Evolutionary conservation across 805 yeast species (phyloP).

Genomic region (Saturnispora diversa): DNA sequence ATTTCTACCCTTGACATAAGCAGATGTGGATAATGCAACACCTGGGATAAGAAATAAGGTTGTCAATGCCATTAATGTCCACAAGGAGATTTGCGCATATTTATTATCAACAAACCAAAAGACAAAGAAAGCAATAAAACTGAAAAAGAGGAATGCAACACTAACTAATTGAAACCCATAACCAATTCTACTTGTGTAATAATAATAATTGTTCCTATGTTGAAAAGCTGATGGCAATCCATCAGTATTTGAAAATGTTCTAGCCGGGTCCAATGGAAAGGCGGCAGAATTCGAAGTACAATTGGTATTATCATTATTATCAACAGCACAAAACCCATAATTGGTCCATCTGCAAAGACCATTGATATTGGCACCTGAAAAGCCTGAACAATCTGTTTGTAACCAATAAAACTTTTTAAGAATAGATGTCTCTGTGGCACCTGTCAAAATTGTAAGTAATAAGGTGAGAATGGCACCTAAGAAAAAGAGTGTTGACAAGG

Average conservation of each 20-base stretch:
- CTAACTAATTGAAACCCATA: slow-evolving; percentile 58
- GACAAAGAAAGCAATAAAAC: slow-evolving; percentile 34
- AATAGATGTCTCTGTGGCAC: slow-evolving; percentile 41
- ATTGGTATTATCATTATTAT: slow-evolving; percentile 36
- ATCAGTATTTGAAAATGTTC: slow-evolving; percentile 47
- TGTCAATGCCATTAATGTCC: slow-evolving; percentile 23
- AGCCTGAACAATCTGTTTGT: slow-evolving; percentile 58
- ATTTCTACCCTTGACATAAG: slow-evolving; percentile 45
- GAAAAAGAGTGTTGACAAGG: slow-evolving; percentile 13
- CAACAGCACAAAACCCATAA: slow-evolving; percentile 50
- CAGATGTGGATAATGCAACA: slow-evolving; percentile 45
- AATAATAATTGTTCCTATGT: slow-evolving; percentile 43
- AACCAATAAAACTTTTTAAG: slow-evolving; percentile 71
- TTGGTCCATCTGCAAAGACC: slow-evolving; percentile 67
- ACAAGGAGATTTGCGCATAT: slow-evolving; percentile 1
- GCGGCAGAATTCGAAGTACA: slow-evolving; percentile 60
- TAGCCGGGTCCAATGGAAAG: slow-evolving; percentile 76
- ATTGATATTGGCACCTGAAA: slow-evolving; percentile 37
- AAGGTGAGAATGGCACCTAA: slow-evolving; percentile 41
- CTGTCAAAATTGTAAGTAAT: slow-evolving; percentile 61
- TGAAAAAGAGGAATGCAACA: slow-evolving; percentile 42
- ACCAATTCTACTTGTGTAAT: slow-evolving; percentile 59
- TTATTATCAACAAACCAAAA: slow-evolving; percentile 6
- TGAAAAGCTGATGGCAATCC: slow-evolving; percentile 50
- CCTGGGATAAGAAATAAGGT: slow-evolving; percentile 38